phyloP scores from a whole-genome alignment of 768 basidiomycete species.

The Lyophyllum shimeji region DNA sequence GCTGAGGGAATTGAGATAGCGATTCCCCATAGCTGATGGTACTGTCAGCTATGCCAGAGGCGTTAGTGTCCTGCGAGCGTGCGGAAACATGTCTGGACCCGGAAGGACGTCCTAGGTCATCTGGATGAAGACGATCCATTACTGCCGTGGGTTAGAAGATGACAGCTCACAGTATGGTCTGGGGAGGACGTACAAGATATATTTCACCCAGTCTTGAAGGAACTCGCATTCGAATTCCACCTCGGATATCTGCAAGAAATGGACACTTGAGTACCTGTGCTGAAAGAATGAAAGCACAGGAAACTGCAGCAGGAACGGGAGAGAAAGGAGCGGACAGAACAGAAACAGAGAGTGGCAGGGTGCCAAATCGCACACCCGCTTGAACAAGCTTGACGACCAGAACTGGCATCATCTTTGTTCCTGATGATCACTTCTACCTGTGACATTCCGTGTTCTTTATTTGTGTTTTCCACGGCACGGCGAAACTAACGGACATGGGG shows the following conservation, averaged over 20 bases:
- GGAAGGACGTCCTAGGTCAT: constrained; percentile 15
- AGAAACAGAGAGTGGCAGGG: neutral
- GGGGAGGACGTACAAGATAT: constrained; percentile 9
- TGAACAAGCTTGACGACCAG: constrained; percentile 11
- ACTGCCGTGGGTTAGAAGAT: constrained; percentile 8
- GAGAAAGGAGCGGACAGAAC: neutral
- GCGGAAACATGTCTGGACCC: constrained; percentile 30
- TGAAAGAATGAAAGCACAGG: constrained; percentile 11
- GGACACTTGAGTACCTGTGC: neutral
- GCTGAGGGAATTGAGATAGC: constrained; percentile 53
- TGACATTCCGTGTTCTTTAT: constrained; percentile 5
- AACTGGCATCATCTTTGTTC: constrained; percentile 14
- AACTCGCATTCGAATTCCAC: constrained; percentile 4
- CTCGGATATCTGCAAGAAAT: neutral
- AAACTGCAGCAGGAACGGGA: neutral
- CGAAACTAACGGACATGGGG: constrained; percentile 1
- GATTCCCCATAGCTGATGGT: constrained; percentile 49
- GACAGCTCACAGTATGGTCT: neutral
- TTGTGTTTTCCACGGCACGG: neutral
- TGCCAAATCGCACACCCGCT: neutral
- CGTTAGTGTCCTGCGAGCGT: constrained; percentile 49
- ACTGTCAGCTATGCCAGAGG: constrained; percentile 57
- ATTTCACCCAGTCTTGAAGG: neutral
- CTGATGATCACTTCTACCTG: constrained; percentile 13
- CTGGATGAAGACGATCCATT: constrained; percentile 14